Conservation (phyloP, 1,284 basidiomycete species). For the Ceratobasidium sp. region DNA sequence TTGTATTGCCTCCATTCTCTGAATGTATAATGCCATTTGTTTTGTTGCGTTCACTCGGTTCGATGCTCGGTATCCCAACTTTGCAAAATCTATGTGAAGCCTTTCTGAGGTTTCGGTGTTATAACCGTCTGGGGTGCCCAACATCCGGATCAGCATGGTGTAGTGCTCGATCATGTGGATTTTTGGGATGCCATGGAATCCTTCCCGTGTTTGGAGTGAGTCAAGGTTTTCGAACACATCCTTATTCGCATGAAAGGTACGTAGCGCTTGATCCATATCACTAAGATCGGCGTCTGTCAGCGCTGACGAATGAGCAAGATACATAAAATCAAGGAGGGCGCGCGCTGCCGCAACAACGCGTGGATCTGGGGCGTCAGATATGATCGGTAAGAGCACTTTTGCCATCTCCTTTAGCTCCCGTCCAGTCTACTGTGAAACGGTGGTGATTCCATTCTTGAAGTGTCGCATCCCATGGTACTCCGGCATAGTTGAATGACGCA, state of each 20-base stretch:
- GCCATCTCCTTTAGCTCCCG: constrained; percentile 49
- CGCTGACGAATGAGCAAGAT: constrained; percentile 19
- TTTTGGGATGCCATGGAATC: constrained; percentile 61
- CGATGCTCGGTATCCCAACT: constrained; percentile 38
- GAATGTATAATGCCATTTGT: constrained; percentile 46
- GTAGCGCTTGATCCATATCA: constrained; percentile 53
- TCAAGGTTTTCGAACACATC: constrained; percentile 56
- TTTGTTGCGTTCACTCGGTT: constrained; percentile 35
- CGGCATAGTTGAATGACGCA: background rate
- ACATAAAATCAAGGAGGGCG: constrained; percentile 60
- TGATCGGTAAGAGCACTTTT: constrained; percentile 55
- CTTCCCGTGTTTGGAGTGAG: constrained; percentile 45
- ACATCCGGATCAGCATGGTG: constrained; percentile 2
- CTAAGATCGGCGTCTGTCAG: constrained; percentile 56
- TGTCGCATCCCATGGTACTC: no score
- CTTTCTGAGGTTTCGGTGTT: constrained; percentile 47
- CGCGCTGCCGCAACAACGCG: constrained; percentile 48
- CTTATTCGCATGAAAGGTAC: constrained; percentile 56
- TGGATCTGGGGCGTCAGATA: constrained; percentile 45
- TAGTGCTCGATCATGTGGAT: constrained; percentile 56
- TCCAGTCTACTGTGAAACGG: constrained; percentile 56
- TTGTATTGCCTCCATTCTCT: constrained; percentile 36
- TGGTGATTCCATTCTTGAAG: constrained; percentile 43
- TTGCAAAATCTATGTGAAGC: constrained; percentile 47
- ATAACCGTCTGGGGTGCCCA: constrained; percentile 47